These are phyloP conservation scores for Kwoniella shivajii DNA, from an alignment of 1,284 basidiomycete species.

Conservation along the genomic window DNA sequence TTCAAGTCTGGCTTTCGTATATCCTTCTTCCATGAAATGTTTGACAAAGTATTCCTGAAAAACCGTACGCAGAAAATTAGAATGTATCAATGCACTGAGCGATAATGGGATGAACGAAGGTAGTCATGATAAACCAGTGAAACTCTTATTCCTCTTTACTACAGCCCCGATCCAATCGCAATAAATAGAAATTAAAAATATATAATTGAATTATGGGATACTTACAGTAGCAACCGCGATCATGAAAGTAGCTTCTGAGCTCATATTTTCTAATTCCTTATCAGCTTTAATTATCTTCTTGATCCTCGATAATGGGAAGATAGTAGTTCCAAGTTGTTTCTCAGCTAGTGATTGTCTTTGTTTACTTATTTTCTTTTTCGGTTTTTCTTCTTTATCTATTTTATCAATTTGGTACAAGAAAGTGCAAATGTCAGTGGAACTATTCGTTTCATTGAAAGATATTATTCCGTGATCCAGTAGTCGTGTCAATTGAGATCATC, in stretches of 20 bases:
- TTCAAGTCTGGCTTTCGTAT: slow-evolving; percentile 52
- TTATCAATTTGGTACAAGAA: background rate
- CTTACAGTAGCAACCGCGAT: slow-evolving; percentile 54
- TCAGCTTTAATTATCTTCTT: slow-evolving; percentile 57
- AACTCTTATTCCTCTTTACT: too few relatives aligned
- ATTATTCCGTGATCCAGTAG: too few relatives aligned
- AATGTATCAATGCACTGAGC: too few relatives aligned
- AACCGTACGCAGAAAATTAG: too few relatives aligned
- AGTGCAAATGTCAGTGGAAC: background rate
- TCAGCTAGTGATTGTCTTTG: slow-evolving; percentile 49
- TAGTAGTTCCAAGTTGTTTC: slow-evolving; percentile 49
- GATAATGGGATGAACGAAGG: too few relatives aligned
- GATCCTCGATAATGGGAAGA: slow-evolving; percentile 53
- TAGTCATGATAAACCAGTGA: too few relatives aligned
- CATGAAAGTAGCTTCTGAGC: slow-evolving; percentile 55
- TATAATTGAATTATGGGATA: slow-evolving; percentile 1
- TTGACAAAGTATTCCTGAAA: slow-evolving; percentile 55
- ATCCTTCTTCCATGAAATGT: slow-evolving; percentile 54
- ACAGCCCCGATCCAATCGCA: background rate
- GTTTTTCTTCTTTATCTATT: slow-evolving; percentile 10
- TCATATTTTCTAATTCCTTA: slow-evolving; percentile 55
- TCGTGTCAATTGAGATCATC: too few relatives aligned
- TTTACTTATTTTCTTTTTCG: slow-evolving; percentile 44
- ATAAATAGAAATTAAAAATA: too few relatives aligned
- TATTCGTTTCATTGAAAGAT: background rate